Evolutionary conservation across 805 yeast genomes (phyloP), one percentile per base, ranked within the genome.

Genomic region (Saturnispora kantuleensis): DNA sequence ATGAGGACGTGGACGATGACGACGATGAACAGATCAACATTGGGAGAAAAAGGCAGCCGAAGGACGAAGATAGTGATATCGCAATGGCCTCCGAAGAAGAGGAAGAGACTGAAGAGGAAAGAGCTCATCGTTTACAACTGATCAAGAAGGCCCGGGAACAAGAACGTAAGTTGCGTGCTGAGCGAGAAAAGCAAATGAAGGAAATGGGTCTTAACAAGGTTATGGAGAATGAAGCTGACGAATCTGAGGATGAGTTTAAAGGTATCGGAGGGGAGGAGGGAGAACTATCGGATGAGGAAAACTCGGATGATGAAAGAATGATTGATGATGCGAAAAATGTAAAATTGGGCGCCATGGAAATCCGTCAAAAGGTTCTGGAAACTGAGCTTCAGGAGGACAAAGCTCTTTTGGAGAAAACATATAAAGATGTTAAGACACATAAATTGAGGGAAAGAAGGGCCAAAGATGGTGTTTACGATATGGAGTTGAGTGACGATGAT

Each of bases 181-280:
- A 57, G 39, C 62, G 74, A 42, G 72, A 64, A 46, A 54, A 65
- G 49, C 84, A 77, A 49, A 61, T 81, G 67, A 82, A 74, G 49
- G 65, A 72, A 28, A 69, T 64, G 46, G 89, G 89, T 2, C 52
- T 79, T 15, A 70, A 70, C 43, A 68, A 74, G 21, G 71, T 85
- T 44, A 68, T 84, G 58, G 90, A 85, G 54, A 80, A 82, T 40
- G 93, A 84, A 66, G 95, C 95, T 37, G 88, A 76, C 52, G 95
- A 85, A 65, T 83, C 93, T 32, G 94, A 85, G 48, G 95, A 85
- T 67, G 95, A 85, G 65, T 85, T 87, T 84, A 74, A 74, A 41
- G 94, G 93, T 3, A 54, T 82, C 40, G 93, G 90, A 51, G 94
- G 94, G 48, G 67, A 56, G 5, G 89, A 82, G 52, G 83, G 79